phyloP scores from a whole-genome alignment of 176 grass and related monocot genomes.

The Raddia distichophylla region DNA sequence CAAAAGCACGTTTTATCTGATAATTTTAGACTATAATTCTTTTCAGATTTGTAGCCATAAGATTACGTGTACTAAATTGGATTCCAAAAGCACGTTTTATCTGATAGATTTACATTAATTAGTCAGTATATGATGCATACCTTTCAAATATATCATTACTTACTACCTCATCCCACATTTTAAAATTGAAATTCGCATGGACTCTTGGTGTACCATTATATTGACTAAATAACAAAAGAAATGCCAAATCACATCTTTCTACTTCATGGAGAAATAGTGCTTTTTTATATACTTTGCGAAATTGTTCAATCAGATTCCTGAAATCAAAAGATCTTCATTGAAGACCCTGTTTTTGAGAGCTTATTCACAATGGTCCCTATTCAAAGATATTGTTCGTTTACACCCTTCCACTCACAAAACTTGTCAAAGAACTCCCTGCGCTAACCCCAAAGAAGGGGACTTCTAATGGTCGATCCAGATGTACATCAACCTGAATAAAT shows the following conservation, averaged over 20 bases:
- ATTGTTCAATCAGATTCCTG: background rate
- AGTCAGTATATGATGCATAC: background rate
- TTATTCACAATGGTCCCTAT: background rate
- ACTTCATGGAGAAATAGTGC: background rate
- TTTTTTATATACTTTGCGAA: background rate
- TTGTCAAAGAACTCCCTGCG: constrained; percentile 1
- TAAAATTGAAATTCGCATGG: background rate
- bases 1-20: background rate
- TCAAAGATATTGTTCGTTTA: background rate
- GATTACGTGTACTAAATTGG: background rate
- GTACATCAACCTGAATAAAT: background rate
- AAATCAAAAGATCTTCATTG: background rate
- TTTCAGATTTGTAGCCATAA: background rate
- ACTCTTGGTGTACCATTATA: background rate
- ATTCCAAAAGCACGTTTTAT: background rate
- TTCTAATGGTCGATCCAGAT: background rate
- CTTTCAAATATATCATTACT: background rate
- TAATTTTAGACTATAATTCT: constrained; percentile 7
- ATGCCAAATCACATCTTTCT: background rate
- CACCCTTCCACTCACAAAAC: background rate
- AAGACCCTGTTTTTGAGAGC: background rate
- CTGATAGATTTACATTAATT: background rate
- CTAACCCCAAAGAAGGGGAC: background rate
- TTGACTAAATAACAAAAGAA: background rate
- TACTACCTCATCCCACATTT: background rate